These are phyloP conservation scores for Rhododendron simsii DNA, from an alignment of 148 eudicot genomes.

Conservation along the genomic window DNA sequence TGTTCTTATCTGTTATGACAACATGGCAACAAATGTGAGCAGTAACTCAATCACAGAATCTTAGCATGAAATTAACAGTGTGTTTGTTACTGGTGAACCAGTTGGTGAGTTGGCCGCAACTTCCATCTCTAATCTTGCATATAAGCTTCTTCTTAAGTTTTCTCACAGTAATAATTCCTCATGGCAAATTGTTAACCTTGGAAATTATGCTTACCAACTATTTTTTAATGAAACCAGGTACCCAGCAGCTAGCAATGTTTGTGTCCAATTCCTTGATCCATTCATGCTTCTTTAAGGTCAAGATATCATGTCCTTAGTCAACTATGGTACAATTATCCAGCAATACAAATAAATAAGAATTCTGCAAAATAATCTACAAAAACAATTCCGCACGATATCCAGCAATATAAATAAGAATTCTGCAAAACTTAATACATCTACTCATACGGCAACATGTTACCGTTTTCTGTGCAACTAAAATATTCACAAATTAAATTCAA, in stretches of 20 bases:
- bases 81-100: conserved; percentile 89
- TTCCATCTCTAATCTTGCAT: conserved; percentile 93
- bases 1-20: conserved; percentile 85
- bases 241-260: conserved; percentile 77
- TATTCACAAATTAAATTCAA: too few species aligned
- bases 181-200: conserved; percentile 37
- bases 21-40: conserved; percentile 70
- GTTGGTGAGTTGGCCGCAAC: conserved; percentile 97
- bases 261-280: conserved; percentile 38
- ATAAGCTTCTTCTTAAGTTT: too few species aligned
- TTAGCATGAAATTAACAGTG: conserved; percentile 55
- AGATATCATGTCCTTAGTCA: conserved; percentile 13
- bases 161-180: too few species aligned
- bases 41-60: conserved; percentile 79
- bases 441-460: too few species aligned
- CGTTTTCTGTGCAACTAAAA: too few species aligned
- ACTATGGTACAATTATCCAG: too few species aligned
- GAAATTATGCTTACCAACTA: conserved; percentile 48
- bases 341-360: too few species aligned
- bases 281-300: conserved; percentile 48
- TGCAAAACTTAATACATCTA: too few species aligned
- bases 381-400: too few species aligned
- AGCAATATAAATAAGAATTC: too few species aligned
- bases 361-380: too few species aligned
- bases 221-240: conserved; percentile 45